Evolutionary conservation across 768 basidiomycete genomes (phyloP).

Genomic region (Tricholoma flavovirens): DNA sequence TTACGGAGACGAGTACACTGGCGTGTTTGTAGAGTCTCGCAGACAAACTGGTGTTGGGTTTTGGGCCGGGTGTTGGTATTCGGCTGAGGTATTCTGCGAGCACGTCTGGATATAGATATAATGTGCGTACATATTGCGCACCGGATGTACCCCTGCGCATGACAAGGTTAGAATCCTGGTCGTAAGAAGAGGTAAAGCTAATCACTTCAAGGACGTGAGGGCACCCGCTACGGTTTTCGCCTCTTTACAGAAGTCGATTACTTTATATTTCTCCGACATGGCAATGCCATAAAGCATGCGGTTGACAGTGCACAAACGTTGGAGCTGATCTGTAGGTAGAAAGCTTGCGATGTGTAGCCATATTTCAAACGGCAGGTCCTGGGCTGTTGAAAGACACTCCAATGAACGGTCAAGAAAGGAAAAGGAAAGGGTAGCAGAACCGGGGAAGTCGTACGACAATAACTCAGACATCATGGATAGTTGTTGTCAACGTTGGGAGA

Average conservation of each 20-base stretch:
- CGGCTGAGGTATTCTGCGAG: not conserved
- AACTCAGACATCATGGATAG: no score
- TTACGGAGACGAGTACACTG: not conserved
- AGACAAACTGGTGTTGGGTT: not conserved
- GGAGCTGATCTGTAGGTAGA: conserved; percentile 7
- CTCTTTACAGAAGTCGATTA: conserved; percentile 4
- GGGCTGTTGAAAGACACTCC: not conserved
- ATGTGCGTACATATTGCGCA: not conserved
- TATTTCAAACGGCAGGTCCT: conserved; percentile 17
- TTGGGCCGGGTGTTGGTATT: not conserved
- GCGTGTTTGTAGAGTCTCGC: not conserved
- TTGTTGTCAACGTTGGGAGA: no score
- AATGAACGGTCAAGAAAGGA: not conserved
- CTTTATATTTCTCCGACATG: conserved; percentile 17
- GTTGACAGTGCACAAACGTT: conserved; percentile 9
- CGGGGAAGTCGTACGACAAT: not conserved
- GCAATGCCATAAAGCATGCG: conserved; percentile 13
- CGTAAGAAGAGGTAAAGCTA: not conserved
- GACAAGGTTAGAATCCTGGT: not conserved
- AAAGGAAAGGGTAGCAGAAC: not conserved
- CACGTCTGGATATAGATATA: not conserved
- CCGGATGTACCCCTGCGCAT: not conserved
- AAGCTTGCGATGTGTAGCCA: conserved; percentile 15
- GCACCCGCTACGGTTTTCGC: not conserved
- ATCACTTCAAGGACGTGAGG: not conserved